Conservation (phyloP, 352 stramenopile genomes). For the Plasmopara viticola region DNA sequence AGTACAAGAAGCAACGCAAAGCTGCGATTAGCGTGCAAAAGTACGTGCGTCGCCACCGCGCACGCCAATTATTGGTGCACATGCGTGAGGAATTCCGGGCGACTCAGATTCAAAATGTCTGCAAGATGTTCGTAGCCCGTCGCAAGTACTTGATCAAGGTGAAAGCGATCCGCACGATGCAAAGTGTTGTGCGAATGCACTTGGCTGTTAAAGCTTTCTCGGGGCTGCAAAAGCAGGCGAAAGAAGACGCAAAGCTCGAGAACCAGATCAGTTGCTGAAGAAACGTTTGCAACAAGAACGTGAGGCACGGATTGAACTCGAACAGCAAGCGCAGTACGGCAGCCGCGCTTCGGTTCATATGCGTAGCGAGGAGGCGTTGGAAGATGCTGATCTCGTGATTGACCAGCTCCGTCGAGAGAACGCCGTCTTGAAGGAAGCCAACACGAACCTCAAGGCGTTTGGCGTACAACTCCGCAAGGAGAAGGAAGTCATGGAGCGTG, state of each 20-base stretch:
- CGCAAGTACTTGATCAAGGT: conserved; percentile 57
- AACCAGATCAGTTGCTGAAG: conserved; percentile 93
- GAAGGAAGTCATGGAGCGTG: conserved; percentile 86
- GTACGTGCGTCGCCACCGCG: conserved; percentile 49
- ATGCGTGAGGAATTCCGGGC: conserved; percentile 65
- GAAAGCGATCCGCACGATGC: conserved; percentile 67
- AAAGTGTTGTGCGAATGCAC: conserved; percentile 81
- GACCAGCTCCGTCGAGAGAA: conserved; percentile 81
- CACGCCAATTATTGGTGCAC: conserved; percentile 44
- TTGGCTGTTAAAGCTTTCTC: conserved; percentile 68
- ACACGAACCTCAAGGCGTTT: conserved; percentile 78
- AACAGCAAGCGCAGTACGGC: conserved; percentile 59
- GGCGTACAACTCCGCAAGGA: conserved; percentile 81
- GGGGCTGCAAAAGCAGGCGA: conserved; percentile 77
- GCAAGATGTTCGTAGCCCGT: conserved; percentile 74
- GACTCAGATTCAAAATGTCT: conserved; percentile 79
- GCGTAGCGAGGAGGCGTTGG: conserved; percentile 68
- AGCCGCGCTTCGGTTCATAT: conserved; percentile 72
- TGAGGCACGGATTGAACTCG: conserved; percentile 76
- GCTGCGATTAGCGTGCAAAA: conserved; percentile 64
- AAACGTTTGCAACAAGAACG: conserved; percentile 88
- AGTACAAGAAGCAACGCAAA: conserved; percentile 59
- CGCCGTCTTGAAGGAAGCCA: conserved; percentile 74
- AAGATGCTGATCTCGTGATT: conserved; percentile 78
- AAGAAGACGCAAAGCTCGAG: conserved; percentile 94